Base-by-base conservation (phyloP, 768 basidiomycete genomes). In the Leucosporidium creatinivorum region DNA sequence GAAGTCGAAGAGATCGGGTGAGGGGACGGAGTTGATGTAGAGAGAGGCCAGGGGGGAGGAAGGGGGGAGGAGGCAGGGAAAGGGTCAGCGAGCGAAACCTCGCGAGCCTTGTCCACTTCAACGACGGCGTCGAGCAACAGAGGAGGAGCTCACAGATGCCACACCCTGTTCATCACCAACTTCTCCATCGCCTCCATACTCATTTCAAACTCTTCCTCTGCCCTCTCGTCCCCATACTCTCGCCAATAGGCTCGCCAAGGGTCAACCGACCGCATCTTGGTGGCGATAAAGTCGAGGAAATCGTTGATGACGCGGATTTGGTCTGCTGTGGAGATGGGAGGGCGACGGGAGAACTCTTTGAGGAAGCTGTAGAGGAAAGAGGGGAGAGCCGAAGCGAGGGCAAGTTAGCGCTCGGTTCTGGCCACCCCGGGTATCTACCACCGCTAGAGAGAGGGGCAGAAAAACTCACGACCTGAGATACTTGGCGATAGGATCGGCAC, bases 111-210 rank as follows among this genome's bases (percentile, higher is more conserved):
- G 13, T 30, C 26, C 6, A 18, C 28, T 2, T 8, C 10, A 8
- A 13, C 9, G n/a, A 25, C 57, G 33, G 10, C 10, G 33, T 33
- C 33, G 33, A 33, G 33, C 33, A 33, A 33, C 33, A 33, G 26
- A 28, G 58, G 7, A 26, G 31, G 56, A 4, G 19, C 89, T 76
- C 69, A 97, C 93, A 89, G 91, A 74, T 93, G 91, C 78, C 96
- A 98, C 61, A 98, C 80, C 61, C 92, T 82, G 74, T 98, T 99
- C 96, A 99, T 98, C 73, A 99, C 96, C 10, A 99, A 84, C 78
- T 99, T 99, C 82, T 99, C 96, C 91, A 98, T 93, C 9, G 81
- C 79, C 26, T 91, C 87, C 82, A 91, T 85, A 0, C 93, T 91
- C 74, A 94, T 94, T 65, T 97, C 94, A 72, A 98, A 96, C 77